phyloP scores from a whole-genome alignment of 116 monocot species.

The Posidonia oceanica region DNA sequence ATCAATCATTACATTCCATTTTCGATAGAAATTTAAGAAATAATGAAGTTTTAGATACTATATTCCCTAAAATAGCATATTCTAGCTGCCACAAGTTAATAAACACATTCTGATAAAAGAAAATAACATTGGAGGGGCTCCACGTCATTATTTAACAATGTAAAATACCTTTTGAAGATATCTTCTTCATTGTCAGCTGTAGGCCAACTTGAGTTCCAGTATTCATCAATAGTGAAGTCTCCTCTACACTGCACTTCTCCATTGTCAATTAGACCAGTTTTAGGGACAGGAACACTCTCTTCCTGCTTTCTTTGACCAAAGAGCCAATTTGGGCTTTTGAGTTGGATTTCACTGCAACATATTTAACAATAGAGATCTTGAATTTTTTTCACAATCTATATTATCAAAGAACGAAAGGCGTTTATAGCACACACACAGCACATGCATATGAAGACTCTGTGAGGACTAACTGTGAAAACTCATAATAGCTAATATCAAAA shows the following conservation, averaged over 20 bases:
- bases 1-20: no score
- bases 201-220: conserved; percentile 35
- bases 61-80: no score
- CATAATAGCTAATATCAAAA: background rate
- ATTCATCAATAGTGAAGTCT: conserved; percentile 17
- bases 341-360: conserved; percentile 83
- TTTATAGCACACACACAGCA: background rate
- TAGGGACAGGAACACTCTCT: conserved; percentile 31
- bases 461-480: background rate
- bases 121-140: no score
- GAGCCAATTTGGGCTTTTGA: conserved; percentile 91
- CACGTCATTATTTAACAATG: background rate
- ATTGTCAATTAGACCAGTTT: conserved; percentile 23
- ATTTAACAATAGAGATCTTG: background rate
- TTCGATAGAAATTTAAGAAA: no score
- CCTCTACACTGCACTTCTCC: conserved; percentile 11
- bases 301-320: conserved; percentile 92
- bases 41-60: no score
- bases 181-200: conserved; percentile 36
- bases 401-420: background rate
- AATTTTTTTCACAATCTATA: background rate
- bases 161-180: conserved; percentile 50
- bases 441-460: background rate
- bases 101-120: no score
- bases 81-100: no score